Evolutionary conservation across 2,329 filamentous ascomycete species (phyloP).

Genomic region (Hymenoscyphus occultus): DNA sequence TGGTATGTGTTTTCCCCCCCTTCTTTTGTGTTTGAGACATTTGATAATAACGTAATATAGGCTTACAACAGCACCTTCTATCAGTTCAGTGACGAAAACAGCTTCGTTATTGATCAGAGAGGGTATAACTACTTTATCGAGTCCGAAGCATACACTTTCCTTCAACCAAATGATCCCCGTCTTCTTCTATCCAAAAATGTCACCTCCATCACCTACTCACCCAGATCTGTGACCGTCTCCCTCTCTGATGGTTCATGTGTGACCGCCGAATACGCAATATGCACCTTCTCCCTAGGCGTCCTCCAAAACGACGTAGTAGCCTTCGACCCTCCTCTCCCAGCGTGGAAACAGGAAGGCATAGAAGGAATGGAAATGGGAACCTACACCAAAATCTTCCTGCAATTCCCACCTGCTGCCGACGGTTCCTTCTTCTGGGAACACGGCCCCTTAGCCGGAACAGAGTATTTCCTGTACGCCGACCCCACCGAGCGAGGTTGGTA

Average conservation of each 20-base stretch:
- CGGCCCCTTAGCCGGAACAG: constrained; percentile 44
- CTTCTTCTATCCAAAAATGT: constrained; percentile 58
- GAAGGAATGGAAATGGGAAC: constrained; percentile 66
- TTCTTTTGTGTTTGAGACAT: neutral
- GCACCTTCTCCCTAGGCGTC: constrained; percentile 67
- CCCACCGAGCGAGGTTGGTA: constrained; percentile 39
- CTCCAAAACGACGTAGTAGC: constrained; percentile 58
- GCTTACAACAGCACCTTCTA: constrained; percentile 59
- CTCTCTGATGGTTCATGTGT: constrained; percentile 53
- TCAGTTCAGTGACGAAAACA: constrained; percentile 59
- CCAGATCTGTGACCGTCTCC: constrained; percentile 49
- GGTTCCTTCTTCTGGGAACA: constrained; percentile 63
- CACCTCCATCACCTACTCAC: constrained; percentile 51
- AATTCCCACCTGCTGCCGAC: constrained; percentile 45
- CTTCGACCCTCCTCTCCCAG: constrained; percentile 57
- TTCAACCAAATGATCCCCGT: constrained; percentile 52
- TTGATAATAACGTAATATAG: constrained; percentile 4
- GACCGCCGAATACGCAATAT: constrained; percentile 59
- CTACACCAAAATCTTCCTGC: constrained; percentile 71
- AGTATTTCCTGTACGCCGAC: constrained; percentile 39
- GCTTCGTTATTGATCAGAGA: constrained; percentile 58
- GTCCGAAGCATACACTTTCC: constrained; percentile 55
- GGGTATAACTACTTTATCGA: constrained; percentile 59
- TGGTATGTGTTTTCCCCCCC: constrained; percentile 18
- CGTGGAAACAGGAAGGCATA: constrained; percentile 63